A percentile compares a stretch with the other conserved stretches of the same genome.
These are phyloP conservation scores for Coemansia sp. DNA, from an alignment of 371 early-diverging fungal species.

Conservation along the genomic window DNA sequence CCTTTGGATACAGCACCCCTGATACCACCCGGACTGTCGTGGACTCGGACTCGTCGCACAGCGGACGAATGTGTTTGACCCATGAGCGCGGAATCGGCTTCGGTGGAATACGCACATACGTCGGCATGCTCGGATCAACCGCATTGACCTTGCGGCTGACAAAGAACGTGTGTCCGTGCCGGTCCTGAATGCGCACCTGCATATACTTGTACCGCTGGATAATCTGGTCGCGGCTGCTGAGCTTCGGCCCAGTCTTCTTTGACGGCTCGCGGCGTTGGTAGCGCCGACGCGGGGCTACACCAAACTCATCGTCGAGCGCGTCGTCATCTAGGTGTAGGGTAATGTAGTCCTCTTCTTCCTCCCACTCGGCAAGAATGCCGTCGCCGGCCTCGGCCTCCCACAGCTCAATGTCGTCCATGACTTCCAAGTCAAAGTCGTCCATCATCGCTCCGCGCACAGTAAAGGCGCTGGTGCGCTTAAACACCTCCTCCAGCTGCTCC, in stretches of 20 bases:
- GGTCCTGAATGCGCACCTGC: constrained; percentile 81
- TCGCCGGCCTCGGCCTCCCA: constrained; percentile 74
- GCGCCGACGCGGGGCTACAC: constrained; percentile 47
- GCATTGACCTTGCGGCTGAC: constrained; percentile 78
- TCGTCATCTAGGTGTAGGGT: constrained; percentile 74
- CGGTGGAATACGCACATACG: constrained; percentile 84
- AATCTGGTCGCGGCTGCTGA: constrained; percentile 60
- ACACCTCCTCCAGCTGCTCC: constrained; percentile 85
- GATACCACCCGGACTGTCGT: constrained; percentile 27
- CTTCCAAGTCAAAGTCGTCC: constrained; percentile 56
- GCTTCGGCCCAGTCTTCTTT: constrained; percentile 50
- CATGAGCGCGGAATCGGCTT: constrained; percentile 80
- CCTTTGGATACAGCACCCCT: constrained; percentile 34
- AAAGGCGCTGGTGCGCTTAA: constrained; percentile 83
- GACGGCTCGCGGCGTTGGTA: constrained; percentile 27
- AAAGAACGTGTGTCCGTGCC: constrained; percentile 73
- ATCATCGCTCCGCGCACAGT: constrained; percentile 74
- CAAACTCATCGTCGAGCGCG: constrained; percentile 75
- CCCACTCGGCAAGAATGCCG: constrained; percentile 65
- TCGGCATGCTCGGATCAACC: constrained; percentile 79
- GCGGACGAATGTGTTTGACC: constrained; percentile 69
- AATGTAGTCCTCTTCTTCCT: constrained; percentile 72
- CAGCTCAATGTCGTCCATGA: constrained; percentile 68
- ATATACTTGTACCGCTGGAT: constrained; percentile 78
- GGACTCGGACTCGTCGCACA: constrained; percentile 24